These are phyloP conservation scores for Arthromyces matolae DNA, from an alignment of 768 basidiomycete species.

Conservation along the genomic window DNA sequence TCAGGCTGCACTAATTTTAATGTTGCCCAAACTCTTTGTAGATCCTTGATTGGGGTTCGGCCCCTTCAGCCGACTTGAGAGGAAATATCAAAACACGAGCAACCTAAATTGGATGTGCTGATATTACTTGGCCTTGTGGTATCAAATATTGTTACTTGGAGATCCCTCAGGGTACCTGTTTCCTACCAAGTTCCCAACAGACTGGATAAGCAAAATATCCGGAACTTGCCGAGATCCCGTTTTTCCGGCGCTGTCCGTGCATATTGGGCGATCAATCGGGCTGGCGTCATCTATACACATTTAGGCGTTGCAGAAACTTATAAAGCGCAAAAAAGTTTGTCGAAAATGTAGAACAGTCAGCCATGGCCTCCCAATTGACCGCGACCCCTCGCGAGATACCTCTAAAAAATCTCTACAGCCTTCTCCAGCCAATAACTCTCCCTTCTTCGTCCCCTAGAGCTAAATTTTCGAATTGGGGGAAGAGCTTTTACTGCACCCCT, in stretches of 20 bases:
- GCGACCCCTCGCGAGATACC: slow-evolving; percentile 36
- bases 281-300: too few relatives aligned
- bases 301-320: too few relatives aligned
- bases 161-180: slow-evolving; percentile 19
- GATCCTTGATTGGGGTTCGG: slow-evolving; percentile 3
- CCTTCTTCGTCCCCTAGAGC: slow-evolving; percentile 35
- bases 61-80: slow-evolving; percentile 1
- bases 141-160: not conserved
- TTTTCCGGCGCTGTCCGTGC: slow-evolving; percentile 16
- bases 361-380: slow-evolving; percentile 35
- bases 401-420: slow-evolving; percentile 44
- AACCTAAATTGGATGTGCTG: not conserved
- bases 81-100: not conserved
- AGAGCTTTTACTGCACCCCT: slow-evolving; percentile 69
- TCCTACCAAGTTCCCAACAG: slow-evolving; percentile 8
- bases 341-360: slow-evolving; percentile 22
- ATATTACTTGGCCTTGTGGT: not conserved
- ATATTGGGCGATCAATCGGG: slow-evolving; percentile 29
- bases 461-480: slow-evolving; percentile 83
- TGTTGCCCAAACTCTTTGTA: too few relatives aligned
- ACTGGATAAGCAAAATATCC: slow-evolving; percentile 26
- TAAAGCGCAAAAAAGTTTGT: slow-evolving; percentile 35
- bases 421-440: slow-evolving; percentile 54
- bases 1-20: too few relatives aligned
- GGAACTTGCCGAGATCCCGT: slow-evolving; percentile 24